A percentile compares a stretch with the other conserved stretches of the same genome.
phyloP scores from a whole-genome alignment of 768 basidiomycete genomes.

The Auriscalpium microsporum region DNA sequence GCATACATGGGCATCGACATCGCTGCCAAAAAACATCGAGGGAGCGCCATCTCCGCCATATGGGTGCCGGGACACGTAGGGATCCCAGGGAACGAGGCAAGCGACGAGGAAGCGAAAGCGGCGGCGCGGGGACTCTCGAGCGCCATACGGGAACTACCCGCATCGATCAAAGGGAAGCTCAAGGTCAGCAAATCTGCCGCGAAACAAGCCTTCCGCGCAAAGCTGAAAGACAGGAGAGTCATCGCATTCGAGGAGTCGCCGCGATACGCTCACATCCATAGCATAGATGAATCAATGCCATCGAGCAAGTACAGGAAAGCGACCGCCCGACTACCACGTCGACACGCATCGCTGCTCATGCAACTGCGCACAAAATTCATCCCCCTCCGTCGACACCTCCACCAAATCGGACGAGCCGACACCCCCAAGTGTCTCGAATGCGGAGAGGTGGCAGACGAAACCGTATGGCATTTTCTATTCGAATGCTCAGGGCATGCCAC shows the following conservation, averaged over 20 bases:
- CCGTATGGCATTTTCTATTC: neutral
- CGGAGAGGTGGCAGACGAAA: neutral
- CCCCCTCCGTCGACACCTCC: neutral
- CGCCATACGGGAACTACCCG: neutral
- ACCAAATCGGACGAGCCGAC: neutral
- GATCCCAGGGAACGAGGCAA: neutral
- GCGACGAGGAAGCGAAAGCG: neutral
- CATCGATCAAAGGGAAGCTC: neutral
- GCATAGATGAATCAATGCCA: neutral
- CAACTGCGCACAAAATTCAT: neutral
- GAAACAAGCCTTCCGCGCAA: neutral
- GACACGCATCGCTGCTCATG: neutral
- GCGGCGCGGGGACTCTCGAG: neutral
- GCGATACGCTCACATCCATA: neutral
- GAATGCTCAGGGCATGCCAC: neutral
- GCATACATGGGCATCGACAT: neutral
- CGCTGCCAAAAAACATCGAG: too few relatives aligned
- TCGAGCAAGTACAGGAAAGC: neutral
- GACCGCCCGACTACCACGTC: neutral
- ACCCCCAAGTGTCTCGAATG: neutral
- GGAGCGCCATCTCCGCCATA: neutral
- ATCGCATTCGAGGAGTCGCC: neutral
- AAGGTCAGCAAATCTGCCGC: neutral
- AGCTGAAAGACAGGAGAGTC: neutral
- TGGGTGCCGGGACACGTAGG: neutral